A percentile compares a stretch with the other conserved stretches of the same genome.
phyloP scores from a whole-genome alignment of 805 yeast genomes.

The Sugiyamaella floridensis region DNA sequence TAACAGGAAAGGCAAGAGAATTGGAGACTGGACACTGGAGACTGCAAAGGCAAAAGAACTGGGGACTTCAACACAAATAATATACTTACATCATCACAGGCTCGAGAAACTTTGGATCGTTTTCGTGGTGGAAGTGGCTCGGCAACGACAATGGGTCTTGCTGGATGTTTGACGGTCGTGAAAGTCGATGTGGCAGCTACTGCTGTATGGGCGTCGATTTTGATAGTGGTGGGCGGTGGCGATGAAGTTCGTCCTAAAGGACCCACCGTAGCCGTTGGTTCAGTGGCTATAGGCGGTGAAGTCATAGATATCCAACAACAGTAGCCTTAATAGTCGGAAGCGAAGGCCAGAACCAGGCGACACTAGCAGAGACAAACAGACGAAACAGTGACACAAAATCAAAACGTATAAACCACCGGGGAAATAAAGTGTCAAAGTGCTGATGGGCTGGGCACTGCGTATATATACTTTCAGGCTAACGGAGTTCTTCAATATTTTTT shows the following conservation, averaged over 20 bases:
- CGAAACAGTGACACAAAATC: too few species aligned
- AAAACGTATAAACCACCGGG: too few species aligned
- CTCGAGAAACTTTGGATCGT: conserved; percentile 49
- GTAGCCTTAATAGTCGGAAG: not conserved
- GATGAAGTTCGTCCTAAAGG: too few species aligned
- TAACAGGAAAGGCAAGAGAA: not conserved
- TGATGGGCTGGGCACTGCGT: too few species aligned
- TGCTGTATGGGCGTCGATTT: not conserved
- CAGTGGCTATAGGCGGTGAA: not conserved
- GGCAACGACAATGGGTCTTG: not conserved
- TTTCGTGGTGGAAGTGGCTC: conserved; percentile 33
- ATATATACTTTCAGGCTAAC: too few species aligned
- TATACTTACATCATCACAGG: conserved; percentile 44
- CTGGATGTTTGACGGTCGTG: not conserved
- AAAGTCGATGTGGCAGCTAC: not conserved
- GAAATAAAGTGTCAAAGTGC: too few species aligned
- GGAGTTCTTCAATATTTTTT: too few species aligned
- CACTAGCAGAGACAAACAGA: too few species aligned
- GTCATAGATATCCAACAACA: not conserved
- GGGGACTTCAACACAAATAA: too few species aligned
- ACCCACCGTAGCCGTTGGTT: not conserved
- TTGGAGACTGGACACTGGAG: not conserved
- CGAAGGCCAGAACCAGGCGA: not conserved
- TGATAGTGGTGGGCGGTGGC: not conserved
- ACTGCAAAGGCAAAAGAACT: too few species aligned